Evolutionary conservation across 495 filamentous ascomycete genomes (phyloP).

Genomic region (Talaromyces adpressus): DNA sequence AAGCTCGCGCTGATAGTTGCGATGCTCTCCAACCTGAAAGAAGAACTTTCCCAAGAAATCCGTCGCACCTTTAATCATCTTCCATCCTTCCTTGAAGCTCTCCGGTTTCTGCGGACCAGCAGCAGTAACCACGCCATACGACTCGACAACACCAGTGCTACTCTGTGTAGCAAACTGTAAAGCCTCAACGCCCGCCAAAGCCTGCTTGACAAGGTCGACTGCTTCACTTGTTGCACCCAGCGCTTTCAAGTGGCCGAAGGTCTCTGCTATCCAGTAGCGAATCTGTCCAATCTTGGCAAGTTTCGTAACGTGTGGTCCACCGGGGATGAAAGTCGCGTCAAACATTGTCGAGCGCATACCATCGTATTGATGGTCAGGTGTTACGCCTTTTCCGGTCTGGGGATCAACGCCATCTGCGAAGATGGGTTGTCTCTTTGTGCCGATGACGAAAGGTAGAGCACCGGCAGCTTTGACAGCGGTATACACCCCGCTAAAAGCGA

Average conservation of each 20-base stretch:
- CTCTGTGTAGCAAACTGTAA: constrained; percentile 36
- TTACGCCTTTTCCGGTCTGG: constrained; percentile 41
- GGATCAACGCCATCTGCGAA: constrained; percentile 46
- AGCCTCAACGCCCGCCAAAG: constrained; percentile 47
- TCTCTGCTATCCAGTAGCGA: constrained; percentile 77
- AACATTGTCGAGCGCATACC: constrained; percentile 82
- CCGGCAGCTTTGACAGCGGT: constrained; percentile 50
- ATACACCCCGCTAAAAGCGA: constrained; percentile 57
- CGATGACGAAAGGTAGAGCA: constrained; percentile 69
- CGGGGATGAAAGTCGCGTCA: constrained; percentile 75
- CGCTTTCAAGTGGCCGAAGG: constrained; percentile 73
- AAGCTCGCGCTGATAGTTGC: constrained; percentile 65
- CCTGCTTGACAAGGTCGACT: constrained; percentile 54
- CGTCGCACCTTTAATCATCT: constrained; percentile 54
- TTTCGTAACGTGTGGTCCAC: constrained; percentile 55
- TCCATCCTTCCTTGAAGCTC: constrained; percentile 46
- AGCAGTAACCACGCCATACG: constrained; percentile 66
- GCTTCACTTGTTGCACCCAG: constrained; percentile 69
- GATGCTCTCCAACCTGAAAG: constrained; percentile 59
- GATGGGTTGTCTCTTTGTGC: constrained; percentile 46
- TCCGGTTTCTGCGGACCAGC: constrained; percentile 38
- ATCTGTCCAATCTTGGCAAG: constrained; percentile 69
- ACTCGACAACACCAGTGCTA: constrained; percentile 48
- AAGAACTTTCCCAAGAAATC: constrained; percentile 61
- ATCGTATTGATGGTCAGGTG: constrained; percentile 74